A percentile compares a stretch with the other conserved stretches of the same genome.
These are phyloP conservation scores for Elaeagnus macrophylla DNA, from an alignment of 306 rosid genomes.

Conservation along the genomic window DNA sequence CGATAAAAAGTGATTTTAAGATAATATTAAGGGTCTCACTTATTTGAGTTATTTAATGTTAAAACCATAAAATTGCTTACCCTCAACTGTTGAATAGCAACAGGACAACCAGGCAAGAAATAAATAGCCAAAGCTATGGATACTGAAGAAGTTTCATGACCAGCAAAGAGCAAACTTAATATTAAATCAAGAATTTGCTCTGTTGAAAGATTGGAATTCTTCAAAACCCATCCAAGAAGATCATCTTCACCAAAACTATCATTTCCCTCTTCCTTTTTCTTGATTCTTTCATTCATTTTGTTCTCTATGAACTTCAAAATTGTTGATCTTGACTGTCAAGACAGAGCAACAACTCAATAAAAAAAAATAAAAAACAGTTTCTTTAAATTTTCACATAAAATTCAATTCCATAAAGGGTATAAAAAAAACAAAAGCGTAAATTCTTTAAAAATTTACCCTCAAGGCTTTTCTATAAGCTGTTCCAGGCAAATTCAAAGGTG, in stretches of 20 bases:
- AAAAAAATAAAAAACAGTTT: background rate
- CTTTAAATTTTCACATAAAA: background rate
- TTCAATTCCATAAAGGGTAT: background rate
- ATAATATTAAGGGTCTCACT: too few species aligned
- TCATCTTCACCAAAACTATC: conserved; percentile 53
- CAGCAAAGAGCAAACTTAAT: conserved; percentile 84
- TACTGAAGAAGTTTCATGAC: conserved; percentile 95
- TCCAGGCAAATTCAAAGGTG: conserved; percentile 88
- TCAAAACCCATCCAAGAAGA: conserved; percentile 86
- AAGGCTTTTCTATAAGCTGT: conserved; percentile 82
- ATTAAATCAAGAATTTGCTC: conserved; percentile 93
- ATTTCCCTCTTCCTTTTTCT: conserved; percentile 29
- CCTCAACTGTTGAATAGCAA: conserved; percentile 56
- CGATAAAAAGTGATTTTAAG: too few species aligned
- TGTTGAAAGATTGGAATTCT: conserved; percentile 73
- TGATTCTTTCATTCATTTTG: conserved; percentile 56
- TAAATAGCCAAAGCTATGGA: conserved; percentile 76
- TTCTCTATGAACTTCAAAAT: conserved; percentile 74
- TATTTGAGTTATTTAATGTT: too few species aligned
- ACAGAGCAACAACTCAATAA: background rate
- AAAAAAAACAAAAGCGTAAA: background rate
- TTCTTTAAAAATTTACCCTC: conserved; percentile 35
- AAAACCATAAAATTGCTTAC: conserved; percentile 24
- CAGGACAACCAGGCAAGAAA: conserved; percentile 67
- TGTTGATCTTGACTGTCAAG: conserved; percentile 60